Evolutionary conservation across 2,329 filamentous ascomycete genomes (phyloP).

Genomic region (Pyrenophora graminea): DNA sequence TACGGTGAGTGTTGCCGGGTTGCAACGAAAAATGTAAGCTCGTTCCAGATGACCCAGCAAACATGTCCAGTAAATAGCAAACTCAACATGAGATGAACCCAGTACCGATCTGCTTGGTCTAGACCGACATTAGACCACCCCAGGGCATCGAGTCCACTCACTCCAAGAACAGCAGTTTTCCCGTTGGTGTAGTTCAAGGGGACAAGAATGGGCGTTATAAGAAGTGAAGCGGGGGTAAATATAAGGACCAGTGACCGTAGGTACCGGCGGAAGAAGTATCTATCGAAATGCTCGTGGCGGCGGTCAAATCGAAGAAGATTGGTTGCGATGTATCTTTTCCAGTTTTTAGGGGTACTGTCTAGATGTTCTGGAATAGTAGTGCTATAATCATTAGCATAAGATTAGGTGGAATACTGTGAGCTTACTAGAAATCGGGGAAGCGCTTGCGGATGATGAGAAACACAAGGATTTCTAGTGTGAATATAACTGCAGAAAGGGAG

Average conservation of each 20-base stretch:
- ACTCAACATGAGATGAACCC: constrained; percentile 12
- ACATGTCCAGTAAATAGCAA: constrained; percentile 12
- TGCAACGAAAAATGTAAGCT: constrained; percentile 15
- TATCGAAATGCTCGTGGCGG: constrained; percentile 7
- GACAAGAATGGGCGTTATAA: constrained; percentile 18
- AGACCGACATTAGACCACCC: constrained; percentile 22
- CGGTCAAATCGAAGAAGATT: constrained; percentile 19
- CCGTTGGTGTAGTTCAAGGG: constrained; percentile 16
- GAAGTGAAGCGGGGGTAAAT: constrained; percentile 12
- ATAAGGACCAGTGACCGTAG: constrained; percentile 13
- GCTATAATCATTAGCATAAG: constrained; percentile 1
- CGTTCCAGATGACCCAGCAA: constrained; percentile 16
- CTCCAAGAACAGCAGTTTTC: constrained; percentile 9
- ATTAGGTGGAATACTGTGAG: not conserved
- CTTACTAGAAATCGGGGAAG: constrained; percentile 14
- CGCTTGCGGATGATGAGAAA: constrained; percentile 8
- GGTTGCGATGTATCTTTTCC: constrained; percentile 1
- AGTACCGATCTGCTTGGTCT: constrained; percentile 17
- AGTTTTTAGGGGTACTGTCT: not conserved
- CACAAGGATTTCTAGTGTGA: constrained; percentile 9
- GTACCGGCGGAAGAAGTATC: constrained; percentile 21
- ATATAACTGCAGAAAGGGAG: constrained; percentile 8
- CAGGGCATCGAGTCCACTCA: constrained; percentile 18
- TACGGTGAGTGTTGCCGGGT: not conserved
- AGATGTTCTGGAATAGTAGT: not conserved